Evolutionary conservation across 495 filamentous ascomycete genomes (phyloP), one percentile per base, ranked within the genome.

Genomic region (Tuber calosporum): DNA sequence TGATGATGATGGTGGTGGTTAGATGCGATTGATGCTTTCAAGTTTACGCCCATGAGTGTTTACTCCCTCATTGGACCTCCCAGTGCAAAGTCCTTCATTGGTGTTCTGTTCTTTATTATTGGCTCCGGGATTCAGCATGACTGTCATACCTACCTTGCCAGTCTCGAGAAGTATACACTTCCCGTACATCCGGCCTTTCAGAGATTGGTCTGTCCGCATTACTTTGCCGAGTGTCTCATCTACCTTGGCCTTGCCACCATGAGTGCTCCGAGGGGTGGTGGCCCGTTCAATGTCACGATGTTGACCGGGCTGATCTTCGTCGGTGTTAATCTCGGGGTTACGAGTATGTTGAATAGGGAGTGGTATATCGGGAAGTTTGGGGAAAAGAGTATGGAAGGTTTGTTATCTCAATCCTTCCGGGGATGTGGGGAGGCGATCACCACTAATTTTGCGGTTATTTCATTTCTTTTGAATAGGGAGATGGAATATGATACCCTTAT

Each of bases 321-420:
- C 38, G 84, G 83, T 9, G 86, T 88, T 41, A 98, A 97, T 82
- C 86, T 98, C 36, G 92, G 89, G 19, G 85, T 93, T 66, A 96
- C 93, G 38, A 93, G 94, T n/a, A 83, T 85, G 11, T 89, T 85
- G 20, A 97, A 91, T 48, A 88, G 88, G 75, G 84, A 86, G 73
- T 97, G 93, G 94, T 98, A 97, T 84, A 84, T 83, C 67, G 81
- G 86, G 43, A 92, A 89, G 76, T 98, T 99, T 81, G 93, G 93
- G 53, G 83, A 82, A 71, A 86, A 90, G 68, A 86, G 84, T 39
- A 86, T 97, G 20, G 85, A 83, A 72, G 84, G 85, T 66, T 90
- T 88, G 82, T 93, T 88, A 87, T 97, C 75, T 91, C 91, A 26
- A 86, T 86, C 66, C 58, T 95, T 39, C 94, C 87, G 80, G 90